Base-by-base conservation (phyloP, 768 basidiomycete species). In the Lyophyllum shimeji region DNA sequence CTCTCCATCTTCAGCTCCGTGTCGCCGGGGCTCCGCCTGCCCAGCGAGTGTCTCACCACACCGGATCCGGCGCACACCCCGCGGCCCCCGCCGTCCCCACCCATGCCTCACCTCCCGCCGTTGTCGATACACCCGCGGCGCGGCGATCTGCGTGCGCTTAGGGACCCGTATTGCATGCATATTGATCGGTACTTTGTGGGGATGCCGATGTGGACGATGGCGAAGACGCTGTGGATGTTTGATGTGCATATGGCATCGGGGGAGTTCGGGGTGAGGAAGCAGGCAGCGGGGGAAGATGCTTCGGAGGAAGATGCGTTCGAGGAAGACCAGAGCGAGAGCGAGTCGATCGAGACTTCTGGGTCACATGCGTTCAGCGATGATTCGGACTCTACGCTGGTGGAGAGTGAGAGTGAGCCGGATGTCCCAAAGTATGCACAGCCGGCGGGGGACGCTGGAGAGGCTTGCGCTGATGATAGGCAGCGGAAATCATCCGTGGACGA, bases 161-260 rank as follows among this genome's bases (percentile, higher is more conserved):
- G 81, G 24, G 85, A 89, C 62, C 80, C 82, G 2, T 82, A 81
- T 62, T 76, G 76, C 47, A 75, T 71, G 56, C 72, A 81, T 49
- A 74, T 85, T 48, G 87, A 89, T 65, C 81, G 81, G 11, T 82
- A 72, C 59, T 86, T 88, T 61, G 77, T 77, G 56, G 72, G 67
- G 31, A 73, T 84, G 62, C 81, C 83, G 3, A 65, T 83, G 46
- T 87, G 86, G 82, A 88, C 87, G 18, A 82, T 89, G 63, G 70
- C 75, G 43, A 89, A 89, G 73, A 79, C 76, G 39, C 60, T 88
- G n/a, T 89, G 82, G 74, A 76, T 84, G 68, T 79, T 79, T 58
- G 82, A 85, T 58, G 66, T 89, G 63, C 80, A 82, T 44, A 67
- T 76, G 56, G 65, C 65, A 8, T 50, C 64, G 8, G 62, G 49